Evolutionary conservation across 768 basidiomycete genomes (phyloP), one percentile per base, ranked within the genome.

Genomic region (Lentinula sp.): DNA sequence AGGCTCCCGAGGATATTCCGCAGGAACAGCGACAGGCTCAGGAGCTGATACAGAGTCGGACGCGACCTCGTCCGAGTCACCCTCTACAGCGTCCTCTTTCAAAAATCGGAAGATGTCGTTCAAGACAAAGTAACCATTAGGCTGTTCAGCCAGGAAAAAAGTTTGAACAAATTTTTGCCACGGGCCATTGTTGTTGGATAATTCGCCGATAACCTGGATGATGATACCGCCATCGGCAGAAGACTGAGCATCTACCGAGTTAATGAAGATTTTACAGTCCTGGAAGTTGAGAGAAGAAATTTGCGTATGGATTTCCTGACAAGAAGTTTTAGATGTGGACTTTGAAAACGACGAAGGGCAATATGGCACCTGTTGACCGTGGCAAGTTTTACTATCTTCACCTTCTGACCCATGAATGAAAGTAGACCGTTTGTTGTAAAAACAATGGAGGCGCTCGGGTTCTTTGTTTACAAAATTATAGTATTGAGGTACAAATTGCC

Each of bases 61-160:
- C 18, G 73, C 67, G 33, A 75, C 72, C 39, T 56, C 55, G 16
- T 41, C 8, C 33, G 32, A 15, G 60, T 92, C 93, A 33, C 81
- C 81, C 65, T 93, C 93, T 58, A 91, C 87, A 7, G 84, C 77
- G 70, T 98, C 95, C 77, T 98, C 97, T 79, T 97, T 98, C 65
- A 99, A 81, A 83, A 97, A 98, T 62, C 97, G 91, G 87, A 98
- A 99, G 79, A 98, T 98, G 78, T 99, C 97, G 76, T 99, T 99
- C 76, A 99, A 87, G 65, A 99, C 97, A 72, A 96, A 99, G 80
- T 98, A 99, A 46, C 97, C 97, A 67, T 96, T 97, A 13, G 94
- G 93, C 76, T 99, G 97, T 75, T 98, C 95, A 42, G 97, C 97
- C 59, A 99, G 88, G 90, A 99, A 98, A 79, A 99, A 98, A 6